These are phyloP conservation scores for Dalbergia cultrata DNA, from an alignment of 306 rosid genomes.

Conservation along the genomic window DNA sequence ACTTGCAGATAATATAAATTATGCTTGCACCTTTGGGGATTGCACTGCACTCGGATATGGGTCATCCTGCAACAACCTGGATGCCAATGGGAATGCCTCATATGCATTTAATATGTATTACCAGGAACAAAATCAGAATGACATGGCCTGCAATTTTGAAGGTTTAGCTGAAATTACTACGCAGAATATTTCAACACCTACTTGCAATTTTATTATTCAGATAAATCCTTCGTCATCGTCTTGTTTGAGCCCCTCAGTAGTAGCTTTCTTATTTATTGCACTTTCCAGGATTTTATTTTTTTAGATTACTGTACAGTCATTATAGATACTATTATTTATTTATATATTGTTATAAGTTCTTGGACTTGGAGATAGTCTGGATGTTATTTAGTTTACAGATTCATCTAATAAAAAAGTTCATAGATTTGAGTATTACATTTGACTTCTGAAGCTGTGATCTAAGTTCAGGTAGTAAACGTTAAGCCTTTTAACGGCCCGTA, in stretches of 20 bases:
- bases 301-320: slow-evolving; percentile 56
- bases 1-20: slow-evolving; percentile 81
- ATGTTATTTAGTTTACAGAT: slow-evolving; percentile 32
- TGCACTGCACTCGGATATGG: slow-evolving; percentile 96
- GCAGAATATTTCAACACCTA: slow-evolving; percentile 76
- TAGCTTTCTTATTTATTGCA: slow-evolving; percentile 42
- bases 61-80: slow-evolving; percentile 86
- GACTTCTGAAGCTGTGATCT: too few species aligned
- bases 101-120: slow-evolving; percentile 93
- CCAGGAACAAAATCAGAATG: slow-evolving; percentile 85
- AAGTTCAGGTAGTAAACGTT: neutral
- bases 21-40: slow-evolving; percentile 80
- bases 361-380: slow-evolving; percentile 17
- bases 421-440: neutral
- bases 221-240: slow-evolving; percentile 63
- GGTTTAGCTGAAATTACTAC: slow-evolving; percentile 75
- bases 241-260: slow-evolving; percentile 53
- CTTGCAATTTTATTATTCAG: slow-evolving; percentile 83
- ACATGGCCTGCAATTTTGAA: slow-evolving; percentile 75
- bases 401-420: slow-evolving; percentile 23
- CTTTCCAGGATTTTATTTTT: slow-evolving; percentile 47
- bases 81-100: slow-evolving; percentile 87
- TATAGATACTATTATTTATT: slow-evolving; percentile 40
- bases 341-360: neutral
- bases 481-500: neutral